Base-by-base conservation (phyloP, 2,329 filamentous ascomycete species). In the Penicillium crustosum region DNA sequence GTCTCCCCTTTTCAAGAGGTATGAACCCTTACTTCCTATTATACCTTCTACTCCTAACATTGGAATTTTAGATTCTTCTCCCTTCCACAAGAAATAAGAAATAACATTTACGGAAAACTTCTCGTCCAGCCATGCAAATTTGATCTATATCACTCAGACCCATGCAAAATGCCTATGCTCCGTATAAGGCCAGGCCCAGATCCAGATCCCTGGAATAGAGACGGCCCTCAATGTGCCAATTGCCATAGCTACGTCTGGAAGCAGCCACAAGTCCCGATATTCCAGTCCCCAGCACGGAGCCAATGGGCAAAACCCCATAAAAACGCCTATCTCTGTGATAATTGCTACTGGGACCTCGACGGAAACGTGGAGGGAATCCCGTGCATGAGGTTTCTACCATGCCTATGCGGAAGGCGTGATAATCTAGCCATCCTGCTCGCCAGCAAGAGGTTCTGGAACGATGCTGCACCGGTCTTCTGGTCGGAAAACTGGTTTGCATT, bases 71-170 rank as follows among this genome's bases (percentile, higher is more conserved):
- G 61, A 38, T 58, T 63, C 48, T 60, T 60, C 44, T 36, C 57
- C 15, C 54, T 63, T 6, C 61, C 61, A 27, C 23, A 38, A 6
- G 61, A 63, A 38, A 39, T 63, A 4, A 54, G 57, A 19, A 49
- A 51, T 36, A 38, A 38, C 2, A 39, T 63, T 25, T 62, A 60
- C 31, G 39, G 45, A 4, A 29, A 49, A n/a, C 54, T 63, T 13
- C 33, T 63, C 3, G 52, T 62, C 6, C 59, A 61, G 23, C 59
- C 54, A 21, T 58, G 59, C 55, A 63, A 62, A 53, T 63, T 57
- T n/a, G 35, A 59, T 31, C 5, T 58, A 6, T 29, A 7, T 1
- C 59, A 63, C 31, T 72, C 73, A 58, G 62, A 77, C 6, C 47
- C 47, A 58, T 45, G 41, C 25, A 35, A 55, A 29, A 41, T 49